Conservation (phyloP, 2,329 filamentous ascomycete genomes). For the Pyrenochaeta sp. region DNA sequence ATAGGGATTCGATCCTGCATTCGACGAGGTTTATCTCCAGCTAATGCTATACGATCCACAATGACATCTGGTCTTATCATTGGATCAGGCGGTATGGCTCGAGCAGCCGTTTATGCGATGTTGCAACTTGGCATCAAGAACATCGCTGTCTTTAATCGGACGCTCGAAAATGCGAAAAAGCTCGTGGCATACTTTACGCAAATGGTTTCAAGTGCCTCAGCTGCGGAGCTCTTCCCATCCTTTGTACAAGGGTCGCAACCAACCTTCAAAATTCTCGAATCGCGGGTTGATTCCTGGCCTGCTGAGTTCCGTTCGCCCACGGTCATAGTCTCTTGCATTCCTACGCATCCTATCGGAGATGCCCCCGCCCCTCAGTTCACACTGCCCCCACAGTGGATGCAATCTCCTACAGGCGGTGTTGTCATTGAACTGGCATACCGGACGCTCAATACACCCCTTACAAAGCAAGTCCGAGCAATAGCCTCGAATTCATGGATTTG, state of each 20-base stretch:
- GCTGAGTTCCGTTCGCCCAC: slow-evolving; percentile 68
- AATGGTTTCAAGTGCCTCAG: slow-evolving; percentile 41
- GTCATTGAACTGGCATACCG: slow-evolving; percentile 77
- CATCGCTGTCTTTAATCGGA: slow-evolving; percentile 77
- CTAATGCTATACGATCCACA: slow-evolving; percentile 63
- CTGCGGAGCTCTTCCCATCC: slow-evolving; percentile 28
- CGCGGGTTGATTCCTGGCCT: slow-evolving; percentile 69
- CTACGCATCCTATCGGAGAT: slow-evolving; percentile 70
- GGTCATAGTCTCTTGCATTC: slow-evolving; percentile 78
- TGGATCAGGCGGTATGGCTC: slow-evolving; percentile 74
- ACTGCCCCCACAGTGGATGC: slow-evolving; percentile 72
- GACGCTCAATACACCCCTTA: slow-evolving; percentile 72
- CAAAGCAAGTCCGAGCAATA: slow-evolving; percentile 69
- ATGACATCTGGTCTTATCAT: slow-evolving; percentile 61
- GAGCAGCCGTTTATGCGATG: slow-evolving; percentile 79
- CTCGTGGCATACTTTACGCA: slow-evolving; percentile 73
- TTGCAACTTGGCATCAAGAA: slow-evolving; percentile 79
- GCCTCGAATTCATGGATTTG: slow-evolving; percentile 74
- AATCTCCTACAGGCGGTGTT: slow-evolving; percentile 77
- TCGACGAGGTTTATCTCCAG: slow-evolving; percentile 73
- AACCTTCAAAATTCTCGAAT: slow-evolving; percentile 65
- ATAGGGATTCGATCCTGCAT: slow-evolving; percentile 78
- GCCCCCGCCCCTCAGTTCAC: slow-evolving; percentile 72
- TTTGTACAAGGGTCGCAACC: slow-evolving; percentile 42
- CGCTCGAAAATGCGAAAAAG: slow-evolving; percentile 67